These are phyloP conservation scores for Penicillium lagena DNA, from an alignment of 495 filamentous ascomycete species.

Conservation along the genomic window DNA sequence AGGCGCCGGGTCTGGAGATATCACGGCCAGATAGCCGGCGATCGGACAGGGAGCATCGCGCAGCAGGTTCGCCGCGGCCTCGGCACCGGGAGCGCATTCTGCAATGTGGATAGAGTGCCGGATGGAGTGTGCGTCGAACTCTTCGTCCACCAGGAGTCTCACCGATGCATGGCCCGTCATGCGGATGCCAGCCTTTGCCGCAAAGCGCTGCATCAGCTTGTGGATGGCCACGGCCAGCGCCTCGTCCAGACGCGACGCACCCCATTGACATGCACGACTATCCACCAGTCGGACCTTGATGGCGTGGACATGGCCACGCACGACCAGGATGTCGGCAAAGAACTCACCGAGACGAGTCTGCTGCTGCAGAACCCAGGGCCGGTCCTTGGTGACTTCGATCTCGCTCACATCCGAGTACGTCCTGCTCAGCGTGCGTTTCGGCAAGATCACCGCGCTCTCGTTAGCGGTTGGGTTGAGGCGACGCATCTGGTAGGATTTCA, in stretches of 20 bases:
- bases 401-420: constrained; percentile 49
- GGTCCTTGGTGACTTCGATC: constrained; percentile 47
- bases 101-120: constrained; percentile 34
- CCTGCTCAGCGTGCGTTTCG: constrained; percentile 42
- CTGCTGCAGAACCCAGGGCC: constrained; percentile 65
- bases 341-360: constrained; percentile 59
- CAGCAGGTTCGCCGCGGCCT: constrained; percentile 19
- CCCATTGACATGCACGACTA: constrained; percentile 38
- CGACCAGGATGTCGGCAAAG: constrained; percentile 60
- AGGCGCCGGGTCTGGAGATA: constrained; percentile 16
- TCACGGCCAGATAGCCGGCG: constrained; percentile 27
- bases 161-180: constrained; percentile 68
- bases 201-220: constrained; percentile 53
- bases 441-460: constrained; percentile 47
- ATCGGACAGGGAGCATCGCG: constrained; percentile 17
- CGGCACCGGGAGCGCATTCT: constrained; percentile 30
- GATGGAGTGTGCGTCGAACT: constrained; percentile 29
- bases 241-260: constrained; percentile 44
- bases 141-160: constrained; percentile 55
- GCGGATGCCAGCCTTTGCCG: constrained; percentile 31
- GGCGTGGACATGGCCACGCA: constrained; percentile 51
- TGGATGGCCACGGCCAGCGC: constrained; percentile 52
- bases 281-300: constrained; percentile 54
- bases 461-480: constrained; percentile 45
- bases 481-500: constrained; percentile 56